Conservation (phyloP, 2,329 filamentous ascomycete species). For the Xylariaceae sp. region DNA sequence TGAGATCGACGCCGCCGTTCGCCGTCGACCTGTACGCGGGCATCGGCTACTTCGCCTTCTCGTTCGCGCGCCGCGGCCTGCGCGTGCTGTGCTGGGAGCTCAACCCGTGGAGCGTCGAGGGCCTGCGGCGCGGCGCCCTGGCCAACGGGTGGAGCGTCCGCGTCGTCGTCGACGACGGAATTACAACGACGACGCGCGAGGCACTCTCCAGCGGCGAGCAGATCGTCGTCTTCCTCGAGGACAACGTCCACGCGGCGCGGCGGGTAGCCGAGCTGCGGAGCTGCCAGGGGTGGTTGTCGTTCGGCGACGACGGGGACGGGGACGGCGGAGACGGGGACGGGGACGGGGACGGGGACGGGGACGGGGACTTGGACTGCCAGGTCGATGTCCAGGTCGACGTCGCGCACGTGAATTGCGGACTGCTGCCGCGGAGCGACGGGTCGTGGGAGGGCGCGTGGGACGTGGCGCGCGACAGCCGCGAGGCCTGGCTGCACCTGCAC, state of each 20-base stretch:
- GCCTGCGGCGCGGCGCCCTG: slow-evolving; percentile 64
- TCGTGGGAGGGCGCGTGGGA: slow-evolving; percentile 47
- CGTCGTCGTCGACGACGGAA: slow-evolving; percentile 34
- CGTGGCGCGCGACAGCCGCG: slow-evolving; percentile 28
- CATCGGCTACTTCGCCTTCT: slow-evolving; percentile 90
- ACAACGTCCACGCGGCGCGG: slow-evolving; percentile 49
- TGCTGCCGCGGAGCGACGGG: slow-evolving; percentile 50
- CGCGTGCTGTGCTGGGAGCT: slow-evolving; percentile 82
- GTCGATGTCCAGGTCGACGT: slow-evolving; percentile 31
- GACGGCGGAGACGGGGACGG: not conserved
- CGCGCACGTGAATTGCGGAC: slow-evolving; percentile 56
- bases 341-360: slow-evolving; percentile 9
- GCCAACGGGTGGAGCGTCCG: slow-evolving; percentile 59
- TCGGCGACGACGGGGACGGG: no score
- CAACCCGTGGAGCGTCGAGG: slow-evolving; percentile 83
- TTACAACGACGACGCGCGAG: slow-evolving; percentile 22
- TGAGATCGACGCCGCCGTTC: slow-evolving; percentile 15
- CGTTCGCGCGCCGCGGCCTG: slow-evolving; percentile 65
- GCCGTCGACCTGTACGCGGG: slow-evolving; percentile 83
- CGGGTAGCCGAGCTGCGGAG: slow-evolving; percentile 32
- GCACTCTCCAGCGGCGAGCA: slow-evolving; percentile 37
- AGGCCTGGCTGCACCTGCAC: slow-evolving; percentile 56
- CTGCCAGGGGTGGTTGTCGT: no score
- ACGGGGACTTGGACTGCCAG: no score
- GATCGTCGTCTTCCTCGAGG: slow-evolving; percentile 62